These are phyloP conservation scores for Adansonia rubrostipa DNA, from an alignment of 441 rosid species.

Conservation along the genomic window DNA sequence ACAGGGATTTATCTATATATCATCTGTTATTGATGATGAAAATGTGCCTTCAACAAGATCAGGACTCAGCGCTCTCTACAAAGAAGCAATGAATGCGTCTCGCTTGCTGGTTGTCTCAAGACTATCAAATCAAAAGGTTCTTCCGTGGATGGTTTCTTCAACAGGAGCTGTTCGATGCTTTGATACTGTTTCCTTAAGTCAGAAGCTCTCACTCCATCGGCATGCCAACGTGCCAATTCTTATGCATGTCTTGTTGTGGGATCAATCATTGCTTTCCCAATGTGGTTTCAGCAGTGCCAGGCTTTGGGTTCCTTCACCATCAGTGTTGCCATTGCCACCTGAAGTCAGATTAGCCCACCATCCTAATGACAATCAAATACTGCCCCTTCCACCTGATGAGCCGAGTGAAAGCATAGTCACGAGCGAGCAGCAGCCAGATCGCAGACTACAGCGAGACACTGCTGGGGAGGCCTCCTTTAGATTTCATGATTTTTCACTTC, in stretches of 20 bases:
- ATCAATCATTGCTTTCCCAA: conserved; percentile 42
- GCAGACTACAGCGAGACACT: conserved; percentile 58
- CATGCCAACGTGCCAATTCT: conserved; percentile 77
- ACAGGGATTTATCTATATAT: conserved; percentile 92
- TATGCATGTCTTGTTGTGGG: conserved; percentile 76
- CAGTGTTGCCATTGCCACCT: conserved; percentile 40
- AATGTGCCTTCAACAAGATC: conserved; percentile 77
- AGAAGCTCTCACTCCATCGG: conserved; percentile 87
- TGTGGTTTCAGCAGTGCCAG: conserved; percentile 33
- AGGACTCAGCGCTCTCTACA: conserved; percentile 65
- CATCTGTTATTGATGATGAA: conserved; percentile 78
- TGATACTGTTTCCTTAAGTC: conserved; percentile 93
- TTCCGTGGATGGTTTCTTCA: conserved; percentile 96
- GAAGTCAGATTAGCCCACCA: conserved; percentile 47
- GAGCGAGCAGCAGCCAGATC: conserved; percentile 33
- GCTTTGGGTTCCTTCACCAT: conserved; percentile 40
- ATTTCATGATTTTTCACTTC: conserved; percentile 71
- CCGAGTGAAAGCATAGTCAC: conserved; percentile 27
- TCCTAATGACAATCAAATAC: conserved; percentile 66
- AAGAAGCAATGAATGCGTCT: conserved; percentile 60
- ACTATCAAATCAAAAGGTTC: conserved; percentile 78
- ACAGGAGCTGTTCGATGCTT: conserved; percentile 88
- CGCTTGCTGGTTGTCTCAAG: conserved; percentile 75
- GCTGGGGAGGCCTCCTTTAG: conserved; percentile 80
- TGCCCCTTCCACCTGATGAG: conserved; percentile 52